Conservation (phyloP, 1,284 basidiomycete genomes). For the Boletus smithii region DNA sequence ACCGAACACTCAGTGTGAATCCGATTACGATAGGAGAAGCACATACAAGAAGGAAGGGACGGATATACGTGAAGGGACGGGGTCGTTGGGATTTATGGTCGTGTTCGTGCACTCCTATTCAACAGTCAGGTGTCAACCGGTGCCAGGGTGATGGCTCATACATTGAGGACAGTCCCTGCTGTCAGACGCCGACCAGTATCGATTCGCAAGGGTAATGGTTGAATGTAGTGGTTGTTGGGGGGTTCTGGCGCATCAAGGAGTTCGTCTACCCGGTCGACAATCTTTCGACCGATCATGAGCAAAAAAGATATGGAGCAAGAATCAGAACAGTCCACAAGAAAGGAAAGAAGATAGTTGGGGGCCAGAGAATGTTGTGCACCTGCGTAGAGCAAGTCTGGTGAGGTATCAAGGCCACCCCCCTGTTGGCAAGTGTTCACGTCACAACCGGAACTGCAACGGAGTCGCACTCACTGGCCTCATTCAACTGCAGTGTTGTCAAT, state of each 20-base stretch:
- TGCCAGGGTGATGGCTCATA: slow-evolving; percentile 9
- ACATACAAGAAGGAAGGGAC: slow-evolving; percentile 16
- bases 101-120: slow-evolving; percentile 24
- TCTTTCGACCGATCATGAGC: slow-evolving; percentile 31
- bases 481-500: too few species aligned
- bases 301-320: slow-evolving; percentile 13
- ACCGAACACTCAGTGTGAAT: slow-evolving; percentile 16
- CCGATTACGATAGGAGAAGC: slow-evolving; percentile 7
- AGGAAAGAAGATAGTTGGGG: slow-evolving; percentile 20
- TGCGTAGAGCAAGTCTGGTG: too few species aligned
- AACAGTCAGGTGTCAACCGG: not conserved
- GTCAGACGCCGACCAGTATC: slow-evolving; percentile 11
- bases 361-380: too few species aligned
- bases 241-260: slow-evolving; percentile 12
- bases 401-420: too few species aligned
- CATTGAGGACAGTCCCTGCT: slow-evolving; percentile 6
- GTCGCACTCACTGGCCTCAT: too few species aligned
- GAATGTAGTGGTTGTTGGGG: slow-evolving; percentile 6
- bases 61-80: slow-evolving; percentile 5
- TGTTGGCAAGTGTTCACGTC: not conserved
- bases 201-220: slow-evolving; percentile 14
- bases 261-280: slow-evolving; percentile 27
- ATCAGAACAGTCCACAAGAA: slow-evolving; percentile 16
- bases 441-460: too few species aligned
- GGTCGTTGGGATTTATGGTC: slow-evolving; percentile 2